Evolutionary conservation across 2,329 filamentous ascomycete genomes (phyloP), one percentile per base, ranked within the genome.

Genomic region (Coniochaeta prunicola): DNA sequence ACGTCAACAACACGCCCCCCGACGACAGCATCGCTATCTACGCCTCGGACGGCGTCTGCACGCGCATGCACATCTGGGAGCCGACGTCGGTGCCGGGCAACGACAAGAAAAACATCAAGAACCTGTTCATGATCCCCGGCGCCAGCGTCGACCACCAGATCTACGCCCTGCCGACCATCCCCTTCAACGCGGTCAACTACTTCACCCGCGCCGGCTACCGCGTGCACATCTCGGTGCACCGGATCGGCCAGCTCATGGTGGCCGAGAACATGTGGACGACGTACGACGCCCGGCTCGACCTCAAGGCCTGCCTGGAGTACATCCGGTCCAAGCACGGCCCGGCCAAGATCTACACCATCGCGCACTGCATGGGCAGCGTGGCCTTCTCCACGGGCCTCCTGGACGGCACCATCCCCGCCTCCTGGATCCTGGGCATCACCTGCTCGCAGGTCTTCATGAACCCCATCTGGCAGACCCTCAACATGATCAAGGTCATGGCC

Each of bases 401-500:
- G 1, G 83, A 85, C 66, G 84, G 85, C 38, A 82, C 80, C 0
- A 82, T 88, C 57, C 81, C 82, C 0, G 63, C 77, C 0, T 67
- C 68, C 42, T 87, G 83, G 82, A 76, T 88, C 64, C 70, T 74
- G 19, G 85, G 85, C 19, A 73, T 88, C 58, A 80, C 79, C 0
- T 80, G 77, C 67, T 83, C 79, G 36, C 83, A 87, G 65, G 83
- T 86, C 2, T 87, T 87, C 68, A 82, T 85, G 75, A 81, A 87
- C 69, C 82, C 84, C 1, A 74, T 82, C 53, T 87, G 83, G 80
- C 76, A 76, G 62, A 69, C 72, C 1, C 68, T 77, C 60, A 87
- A 87, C 71, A 75, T 79, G 70, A 73, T 80, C 64, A 87, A 87
- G 72, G 79, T 79, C 45, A 68, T 74, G 53, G 73, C 75, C 1